A percentile compares a stretch with the other conserved stretches of the same genome.
Conservation (phyloP, 225 moss, liverwort and hornwort genomes). For the Sphagnum tenellum region DNA sequence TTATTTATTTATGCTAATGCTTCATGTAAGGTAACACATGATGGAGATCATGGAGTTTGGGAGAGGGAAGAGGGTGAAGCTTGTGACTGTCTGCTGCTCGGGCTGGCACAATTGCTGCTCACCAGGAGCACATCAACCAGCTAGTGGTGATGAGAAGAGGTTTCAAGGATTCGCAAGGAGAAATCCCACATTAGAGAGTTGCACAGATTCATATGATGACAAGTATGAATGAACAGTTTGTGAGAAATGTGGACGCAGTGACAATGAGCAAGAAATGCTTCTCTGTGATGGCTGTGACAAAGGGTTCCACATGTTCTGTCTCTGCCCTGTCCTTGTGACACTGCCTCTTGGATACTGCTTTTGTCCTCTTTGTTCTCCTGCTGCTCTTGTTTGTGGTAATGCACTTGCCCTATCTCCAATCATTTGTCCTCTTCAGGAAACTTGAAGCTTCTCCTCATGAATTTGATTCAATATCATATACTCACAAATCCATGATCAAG, state of each 20-base stretch:
- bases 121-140: neutral
- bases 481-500: too few relatives aligned
- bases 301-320: conserved; percentile 82
- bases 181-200: too few relatives aligned
- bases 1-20: too few relatives aligned
- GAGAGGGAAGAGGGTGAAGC: conserved; percentile 47
- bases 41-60: conserved; percentile 48
- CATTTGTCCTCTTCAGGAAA: too few relatives aligned
- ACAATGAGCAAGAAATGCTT: conserved; percentile 80
- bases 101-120: conserved; percentile 58
- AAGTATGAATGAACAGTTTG: conserved; percentile 44
- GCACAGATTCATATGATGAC: conserved; percentile 8
- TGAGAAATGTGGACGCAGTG: conserved; percentile 52
- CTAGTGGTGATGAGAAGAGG: too few relatives aligned
- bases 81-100: conserved; percentile 48
- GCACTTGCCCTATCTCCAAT: too few relatives aligned
- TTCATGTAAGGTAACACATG: neutral
- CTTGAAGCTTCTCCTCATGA: too few relatives aligned
- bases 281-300: conserved; percentile 78
- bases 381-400: conserved; percentile 44
- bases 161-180: too few relatives aligned
- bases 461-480: too few relatives aligned
- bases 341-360: conserved; percentile 74
- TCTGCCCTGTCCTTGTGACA: conserved; percentile 58
- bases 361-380: conserved; percentile 52